Conservation (phyloP, 2,329 filamentous ascomycete genomes). For the Dactylonectria estremocensis region DNA sequence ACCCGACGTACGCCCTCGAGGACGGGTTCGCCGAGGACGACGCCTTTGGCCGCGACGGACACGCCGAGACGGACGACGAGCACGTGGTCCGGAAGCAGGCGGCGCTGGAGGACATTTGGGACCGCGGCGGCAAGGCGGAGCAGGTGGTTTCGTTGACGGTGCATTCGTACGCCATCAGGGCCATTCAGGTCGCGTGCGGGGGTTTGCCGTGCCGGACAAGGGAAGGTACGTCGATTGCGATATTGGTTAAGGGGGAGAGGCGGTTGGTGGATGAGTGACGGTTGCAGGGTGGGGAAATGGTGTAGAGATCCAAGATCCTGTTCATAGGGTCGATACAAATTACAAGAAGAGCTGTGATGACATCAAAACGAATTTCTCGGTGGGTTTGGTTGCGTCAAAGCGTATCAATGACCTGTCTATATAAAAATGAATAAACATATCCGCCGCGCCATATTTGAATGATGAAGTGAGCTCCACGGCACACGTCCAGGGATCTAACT, state of each 20-base stretch:
- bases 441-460: no score
- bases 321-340: no score
- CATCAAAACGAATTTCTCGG: no score
- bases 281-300: no score
- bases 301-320: no score
- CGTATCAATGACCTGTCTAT: no score
- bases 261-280: not conserved
- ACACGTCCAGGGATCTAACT: no score
- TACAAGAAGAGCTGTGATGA: no score
- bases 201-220: conserved; percentile 61
- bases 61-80: conserved; percentile 64
- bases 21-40: conserved; percentile 70
- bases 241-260: conserved; percentile 65
- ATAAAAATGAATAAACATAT: no score
- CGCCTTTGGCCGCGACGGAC: conserved; percentile 63
- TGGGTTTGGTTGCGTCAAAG: no score
- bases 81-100: conserved; percentile 60
- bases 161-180: conserved; percentile 64
- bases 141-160: conserved; percentile 65
- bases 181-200: conserved; percentile 59
- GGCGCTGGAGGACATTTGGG: conserved; percentile 64
- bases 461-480: no score
- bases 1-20: conserved; percentile 68
- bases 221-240: conserved; percentile 69
- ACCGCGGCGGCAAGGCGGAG: conserved; percentile 47